phyloP scores from a whole-genome alignment of 176 grass and related monocot genomes.

The Zizania latifolia region DNA sequence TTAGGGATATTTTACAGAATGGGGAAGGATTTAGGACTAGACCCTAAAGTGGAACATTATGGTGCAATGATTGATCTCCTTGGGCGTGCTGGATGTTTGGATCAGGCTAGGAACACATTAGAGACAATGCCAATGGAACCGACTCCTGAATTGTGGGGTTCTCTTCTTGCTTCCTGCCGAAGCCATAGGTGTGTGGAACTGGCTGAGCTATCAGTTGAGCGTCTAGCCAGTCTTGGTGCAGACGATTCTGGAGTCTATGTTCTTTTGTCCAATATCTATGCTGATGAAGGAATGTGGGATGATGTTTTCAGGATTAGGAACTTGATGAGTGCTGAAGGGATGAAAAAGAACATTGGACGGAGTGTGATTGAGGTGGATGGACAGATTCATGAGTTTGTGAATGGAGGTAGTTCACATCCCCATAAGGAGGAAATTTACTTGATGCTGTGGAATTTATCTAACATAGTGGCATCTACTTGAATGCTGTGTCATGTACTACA shows the following conservation, averaged over 20 bases:
- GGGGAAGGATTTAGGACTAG: constrained; percentile 39
- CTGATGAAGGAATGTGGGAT: constrained; percentile 65
- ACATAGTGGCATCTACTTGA: constrained; percentile 25
- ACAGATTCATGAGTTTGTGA: constrained; percentile 56
- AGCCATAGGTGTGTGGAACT: constrained; percentile 47
- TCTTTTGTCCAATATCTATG: constrained; percentile 71
- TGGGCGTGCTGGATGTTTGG: constrained; percentile 43
- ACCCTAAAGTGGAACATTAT: constrained; percentile 66
- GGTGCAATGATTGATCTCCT: constrained; percentile 67
- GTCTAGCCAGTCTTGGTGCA: constrained; percentile 48
- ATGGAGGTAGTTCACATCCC: constrained; percentile 42
- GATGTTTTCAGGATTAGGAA: constrained; percentile 52
- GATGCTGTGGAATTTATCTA: constrained; percentile 40
- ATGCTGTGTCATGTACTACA: neutral
- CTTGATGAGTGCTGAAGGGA: constrained; percentile 43
- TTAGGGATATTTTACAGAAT: constrained; percentile 53
- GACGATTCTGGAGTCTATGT: constrained; percentile 61
- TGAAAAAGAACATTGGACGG: constrained; percentile 53
- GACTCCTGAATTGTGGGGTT: constrained; percentile 56
- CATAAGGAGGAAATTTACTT: constrained; percentile 39
- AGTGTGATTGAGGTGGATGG: constrained; percentile 64
- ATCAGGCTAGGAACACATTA: constrained; percentile 46
- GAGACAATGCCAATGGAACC: constrained; percentile 53
- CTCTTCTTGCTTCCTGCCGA: constrained; percentile 62
- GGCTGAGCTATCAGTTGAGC: constrained; percentile 54